Conservation (phyloP, 192 early-diverging fungal species). For the Backusella westeae region DNA sequence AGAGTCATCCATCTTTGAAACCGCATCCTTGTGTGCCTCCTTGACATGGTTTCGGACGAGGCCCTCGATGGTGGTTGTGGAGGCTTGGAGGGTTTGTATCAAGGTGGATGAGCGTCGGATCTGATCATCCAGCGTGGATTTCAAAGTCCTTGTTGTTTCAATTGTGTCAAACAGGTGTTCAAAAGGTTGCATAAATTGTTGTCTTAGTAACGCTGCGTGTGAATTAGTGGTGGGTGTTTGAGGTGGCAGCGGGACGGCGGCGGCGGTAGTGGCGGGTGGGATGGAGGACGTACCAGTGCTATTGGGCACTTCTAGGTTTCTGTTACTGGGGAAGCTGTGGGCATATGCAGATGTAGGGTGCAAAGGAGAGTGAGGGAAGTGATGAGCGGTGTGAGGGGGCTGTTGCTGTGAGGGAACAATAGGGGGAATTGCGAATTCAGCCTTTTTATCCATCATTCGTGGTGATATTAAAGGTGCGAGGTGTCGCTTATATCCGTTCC, state of each 20-base stretch:
- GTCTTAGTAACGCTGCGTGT: slow-evolving; percentile 40
- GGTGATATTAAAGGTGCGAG: slow-evolving; percentile 36
- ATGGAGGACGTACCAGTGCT: background rate
- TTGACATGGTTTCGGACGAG: slow-evolving; percentile 69
- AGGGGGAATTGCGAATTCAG: slow-evolving; percentile 27
- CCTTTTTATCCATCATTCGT: slow-evolving; percentile 13
- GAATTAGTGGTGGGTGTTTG: slow-evolving; percentile 52
- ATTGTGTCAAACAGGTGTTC: slow-evolving; percentile 52
- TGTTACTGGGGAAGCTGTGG: background rate
- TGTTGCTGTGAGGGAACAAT: slow-evolving; percentile 35
- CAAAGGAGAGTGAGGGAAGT: slow-evolving; percentile 10
- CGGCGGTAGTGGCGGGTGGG: slow-evolving; percentile 8
- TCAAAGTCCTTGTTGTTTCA: slow-evolving; percentile 58
- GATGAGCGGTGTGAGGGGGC: background rate
- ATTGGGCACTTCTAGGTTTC: background rate
- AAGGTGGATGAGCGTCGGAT: slow-evolving; percentile 67
- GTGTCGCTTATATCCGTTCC: background rate
- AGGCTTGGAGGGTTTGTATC: slow-evolving; percentile 70
- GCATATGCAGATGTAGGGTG: background rate
- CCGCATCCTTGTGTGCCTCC: slow-evolving; percentile 64
- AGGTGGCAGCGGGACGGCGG: slow-evolving; percentile 35
- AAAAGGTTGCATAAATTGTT: slow-evolving; percentile 53
- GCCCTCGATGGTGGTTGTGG: slow-evolving; percentile 72
- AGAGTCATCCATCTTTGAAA: slow-evolving; percentile 46
- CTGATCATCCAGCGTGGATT: slow-evolving; percentile 71